These are phyloP conservation scores for Beverwykella pulmonaria DNA, from an alignment of 495 filamentous ascomycete genomes.

Conservation along the genomic window DNA sequence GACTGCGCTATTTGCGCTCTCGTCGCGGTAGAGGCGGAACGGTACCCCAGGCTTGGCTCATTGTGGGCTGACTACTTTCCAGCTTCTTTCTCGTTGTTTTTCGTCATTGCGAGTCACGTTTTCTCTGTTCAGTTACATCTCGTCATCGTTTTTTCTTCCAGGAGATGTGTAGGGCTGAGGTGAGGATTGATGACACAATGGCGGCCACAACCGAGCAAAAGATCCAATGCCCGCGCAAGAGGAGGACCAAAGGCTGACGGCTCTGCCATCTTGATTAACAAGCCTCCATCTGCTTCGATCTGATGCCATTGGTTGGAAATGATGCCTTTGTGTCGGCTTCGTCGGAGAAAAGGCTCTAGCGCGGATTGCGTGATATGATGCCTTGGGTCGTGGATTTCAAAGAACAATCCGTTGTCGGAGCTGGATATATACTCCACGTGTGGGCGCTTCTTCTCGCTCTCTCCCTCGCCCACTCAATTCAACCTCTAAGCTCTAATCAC, in stretches of 20 bases:
- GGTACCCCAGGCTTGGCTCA: constrained; percentile 13
- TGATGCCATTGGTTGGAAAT: constrained; percentile 17
- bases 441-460: constrained; percentile 16
- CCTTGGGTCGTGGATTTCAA: constrained; percentile 39
- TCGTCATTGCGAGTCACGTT: too few species aligned
- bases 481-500: neutral
- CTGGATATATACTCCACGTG: constrained; percentile 34
- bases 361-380: constrained; percentile 45
- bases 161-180: neutral
- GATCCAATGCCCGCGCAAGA: neutral
- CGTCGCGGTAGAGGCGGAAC: neutral
- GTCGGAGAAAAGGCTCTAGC: constrained; percentile 17
- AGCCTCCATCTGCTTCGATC: neutral
- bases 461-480: neutral
- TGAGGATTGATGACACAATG: neutral
- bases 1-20: neutral
- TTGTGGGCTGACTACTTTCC: neutral
- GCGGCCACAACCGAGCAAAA: neutral
- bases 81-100: neutral
- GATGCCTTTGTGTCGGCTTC: constrained; percentile 21
- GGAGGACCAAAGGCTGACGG: neutral
- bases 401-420: constrained; percentile 26
- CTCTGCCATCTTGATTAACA: neutral
- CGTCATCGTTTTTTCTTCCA: neutral
- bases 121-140: too few species aligned